These are phyloP conservation scores for Debaryomyces hansenii DNA, from an alignment of 805 yeast genomes.

Conservation along the genomic window DNA sequence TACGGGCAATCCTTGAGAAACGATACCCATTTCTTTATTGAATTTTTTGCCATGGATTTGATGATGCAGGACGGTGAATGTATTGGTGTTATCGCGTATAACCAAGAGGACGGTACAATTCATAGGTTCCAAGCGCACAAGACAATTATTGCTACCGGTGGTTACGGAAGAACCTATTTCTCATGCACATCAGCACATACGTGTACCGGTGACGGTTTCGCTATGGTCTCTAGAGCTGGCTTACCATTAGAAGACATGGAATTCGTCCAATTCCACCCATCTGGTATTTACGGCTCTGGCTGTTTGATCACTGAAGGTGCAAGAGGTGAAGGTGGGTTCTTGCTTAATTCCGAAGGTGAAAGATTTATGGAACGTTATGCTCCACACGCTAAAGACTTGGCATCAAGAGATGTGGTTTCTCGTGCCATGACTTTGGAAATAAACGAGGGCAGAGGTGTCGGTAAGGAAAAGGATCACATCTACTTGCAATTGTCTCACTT, in stretches of 20 bases:
- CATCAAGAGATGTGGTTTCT: slow-evolving; percentile 97
- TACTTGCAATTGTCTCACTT: slow-evolving; percentile 89
- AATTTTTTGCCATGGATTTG: slow-evolving; percentile 92
- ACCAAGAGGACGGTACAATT: slow-evolving; percentile 97
- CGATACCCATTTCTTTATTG: slow-evolving; percentile 97
- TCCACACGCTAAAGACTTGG: slow-evolving; percentile 97
- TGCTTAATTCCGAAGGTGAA: slow-evolving; percentile 96
- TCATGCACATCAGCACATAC: slow-evolving; percentile 99
- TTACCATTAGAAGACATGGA: slow-evolving; percentile 96
- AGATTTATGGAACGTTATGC: slow-evolving; percentile 99
- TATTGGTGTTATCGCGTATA: slow-evolving; percentile 96
- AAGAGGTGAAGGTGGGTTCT: slow-evolving; percentile 99
- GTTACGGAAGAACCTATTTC: slow-evolving; percentile 97
- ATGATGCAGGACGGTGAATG: slow-evolving; percentile 94
- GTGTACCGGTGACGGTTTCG: slow-evolving; percentile 98
- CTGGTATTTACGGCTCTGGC: slow-evolving; percentile 99
- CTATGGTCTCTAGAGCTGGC: slow-evolving; percentile 98
- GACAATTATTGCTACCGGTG: slow-evolving; percentile 97
- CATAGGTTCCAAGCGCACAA: slow-evolving; percentile 97
- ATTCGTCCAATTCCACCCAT: slow-evolving; percentile 98
- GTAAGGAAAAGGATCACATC: slow-evolving; percentile 94
- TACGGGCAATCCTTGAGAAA: slow-evolving; percentile 96
- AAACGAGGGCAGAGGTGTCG: slow-evolving; percentile 99
- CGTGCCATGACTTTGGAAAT: slow-evolving; percentile 98
- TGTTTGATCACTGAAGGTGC: slow-evolving; percentile 99